These are phyloP conservation scores for Trichoderma orchidacearum DNA, from an alignment of 495 filamentous ascomycete species.

Conservation along the genomic window DNA sequence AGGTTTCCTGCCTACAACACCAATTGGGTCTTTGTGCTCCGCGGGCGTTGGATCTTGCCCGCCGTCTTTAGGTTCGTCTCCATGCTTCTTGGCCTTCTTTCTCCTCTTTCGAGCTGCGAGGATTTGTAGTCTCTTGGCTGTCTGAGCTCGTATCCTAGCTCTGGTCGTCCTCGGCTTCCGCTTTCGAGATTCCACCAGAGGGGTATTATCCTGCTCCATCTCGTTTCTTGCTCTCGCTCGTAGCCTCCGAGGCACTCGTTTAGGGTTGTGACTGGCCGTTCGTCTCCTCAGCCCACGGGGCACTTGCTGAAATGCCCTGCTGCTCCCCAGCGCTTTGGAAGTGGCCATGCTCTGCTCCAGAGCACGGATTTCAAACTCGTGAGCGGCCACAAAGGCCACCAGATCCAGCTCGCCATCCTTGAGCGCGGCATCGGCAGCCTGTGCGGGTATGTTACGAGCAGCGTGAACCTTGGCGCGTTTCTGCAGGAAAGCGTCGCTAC, in stretches of 20 bases:
- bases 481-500: neutral
- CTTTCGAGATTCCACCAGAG: slow-evolving; percentile 58
- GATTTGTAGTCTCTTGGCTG: slow-evolving; percentile 54
- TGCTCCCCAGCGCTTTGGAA: slow-evolving; percentile 51
- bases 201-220: slow-evolving; percentile 87
- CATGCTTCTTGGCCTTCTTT: slow-evolving; percentile 35
- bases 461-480: slow-evolving; percentile 53
- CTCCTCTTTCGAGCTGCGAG: slow-evolving; percentile 45
- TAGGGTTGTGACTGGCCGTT: slow-evolving; percentile 90
- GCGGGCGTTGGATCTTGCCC: neutral
- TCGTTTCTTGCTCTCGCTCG: slow-evolving; percentile 58
- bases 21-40: neutral
- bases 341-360: slow-evolving; percentile 65
- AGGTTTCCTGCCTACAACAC: slow-evolving; percentile 15
- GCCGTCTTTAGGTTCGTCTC: slow-evolving; percentile 3
- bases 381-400: slow-evolving; percentile 64
- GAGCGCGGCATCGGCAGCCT: slow-evolving; percentile 56
- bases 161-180: slow-evolving; percentile 54
- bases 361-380: slow-evolving; percentile 79
- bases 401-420: slow-evolving; percentile 68
- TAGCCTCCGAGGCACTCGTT: slow-evolving; percentile 73
- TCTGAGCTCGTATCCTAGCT: slow-evolving; percentile 68
- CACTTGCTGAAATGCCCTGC: slow-evolving; percentile 78
- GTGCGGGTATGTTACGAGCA: slow-evolving; percentile 58
- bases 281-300: slow-evolving; percentile 71